A percentile compares a stretch with the other conserved stretches of the same genome.
These are phyloP conservation scores for Eucalyptus guilfoylei DNA, from an alignment of 345 rosid genomes.

Conservation along the genomic window DNA sequence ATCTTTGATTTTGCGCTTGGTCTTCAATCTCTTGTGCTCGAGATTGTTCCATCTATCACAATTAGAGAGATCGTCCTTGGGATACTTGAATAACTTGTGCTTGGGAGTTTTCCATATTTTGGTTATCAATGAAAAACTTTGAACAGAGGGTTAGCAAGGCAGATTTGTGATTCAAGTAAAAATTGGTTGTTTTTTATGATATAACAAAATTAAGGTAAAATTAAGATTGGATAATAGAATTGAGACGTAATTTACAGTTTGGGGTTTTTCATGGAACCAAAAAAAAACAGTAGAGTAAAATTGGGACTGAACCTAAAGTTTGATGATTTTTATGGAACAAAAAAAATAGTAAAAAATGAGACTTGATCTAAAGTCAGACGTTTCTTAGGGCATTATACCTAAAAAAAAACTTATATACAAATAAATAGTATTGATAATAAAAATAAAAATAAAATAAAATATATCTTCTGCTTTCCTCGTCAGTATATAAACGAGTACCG, in stretches of 20 bases:
- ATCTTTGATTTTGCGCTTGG: neutral
- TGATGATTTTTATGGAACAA: neutral
- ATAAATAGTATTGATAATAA: no score
- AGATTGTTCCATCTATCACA: no score
- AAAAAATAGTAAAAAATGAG: no score
- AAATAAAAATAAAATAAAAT: neutral
- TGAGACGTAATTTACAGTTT: no score
- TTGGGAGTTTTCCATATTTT: neutral
- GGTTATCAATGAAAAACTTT: no score
- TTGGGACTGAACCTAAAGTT: neutral
- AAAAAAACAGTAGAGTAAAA: no score
- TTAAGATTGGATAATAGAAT: no score
- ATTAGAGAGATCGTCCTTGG: rapidly evolving
- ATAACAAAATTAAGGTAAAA: no score
- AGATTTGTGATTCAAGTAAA: neutral
- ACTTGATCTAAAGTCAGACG: no score
- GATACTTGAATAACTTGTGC: neutral
- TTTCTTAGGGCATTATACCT: no score
- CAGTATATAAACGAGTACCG: neutral
- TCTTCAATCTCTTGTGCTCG: neutral
- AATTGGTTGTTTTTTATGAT: neutral
- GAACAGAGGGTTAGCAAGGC: neutral
- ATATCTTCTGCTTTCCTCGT: neutral
- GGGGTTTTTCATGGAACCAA: no score
- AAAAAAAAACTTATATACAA: no score